phyloP scores from a whole-genome alignment of 257 asterid species.

The Schizonepeta tenuifolia region DNA sequence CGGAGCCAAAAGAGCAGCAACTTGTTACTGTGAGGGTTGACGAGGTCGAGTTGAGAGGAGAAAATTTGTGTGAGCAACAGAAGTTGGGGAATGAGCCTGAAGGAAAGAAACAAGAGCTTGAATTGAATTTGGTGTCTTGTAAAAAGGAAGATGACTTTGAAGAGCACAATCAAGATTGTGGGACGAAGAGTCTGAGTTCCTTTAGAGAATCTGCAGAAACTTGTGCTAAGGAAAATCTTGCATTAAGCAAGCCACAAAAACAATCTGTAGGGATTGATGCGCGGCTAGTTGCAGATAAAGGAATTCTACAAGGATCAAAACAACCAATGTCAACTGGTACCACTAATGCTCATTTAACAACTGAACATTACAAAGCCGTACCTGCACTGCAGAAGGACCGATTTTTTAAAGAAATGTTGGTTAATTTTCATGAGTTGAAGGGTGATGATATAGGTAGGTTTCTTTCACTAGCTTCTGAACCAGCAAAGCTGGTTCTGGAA shows the following conservation, averaged over 20 bases:
- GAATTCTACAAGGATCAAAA: slow-evolving; percentile 26
- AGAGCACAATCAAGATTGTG: slow-evolving; percentile 27
- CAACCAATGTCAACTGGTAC: slow-evolving; percentile 26
- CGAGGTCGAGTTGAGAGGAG: slow-evolving; percentile 24
- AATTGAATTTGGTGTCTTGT: slow-evolving; percentile 2
- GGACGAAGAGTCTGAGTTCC: slow-evolving; percentile 29
- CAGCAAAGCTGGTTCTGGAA: slow-evolving; percentile 54
- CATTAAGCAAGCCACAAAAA: slow-evolving; percentile 31
- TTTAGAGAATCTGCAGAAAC: slow-evolving; percentile 19
- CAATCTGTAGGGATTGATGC: slow-evolving; percentile 27
- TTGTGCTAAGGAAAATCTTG: slow-evolving; percentile 22
- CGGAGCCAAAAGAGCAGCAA: slow-evolving; percentile 25
- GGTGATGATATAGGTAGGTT: slow-evolving; percentile 38
- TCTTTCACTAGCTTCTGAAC: slow-evolving; percentile 46
- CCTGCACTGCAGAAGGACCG: slow-evolving; percentile 28
- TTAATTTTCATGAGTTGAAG: slow-evolving; percentile 35
- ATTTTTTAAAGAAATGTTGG: slow-evolving; percentile 25
- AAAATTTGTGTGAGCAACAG: slow-evolving; percentile 7
- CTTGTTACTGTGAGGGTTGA: slow-evolving; percentile 18
- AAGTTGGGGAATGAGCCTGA: slow-evolving; percentile 27
- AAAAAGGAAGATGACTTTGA: slow-evolving; percentile 11
- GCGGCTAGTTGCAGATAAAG: slow-evolving; percentile 18
- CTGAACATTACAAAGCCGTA: slow-evolving; percentile 27
- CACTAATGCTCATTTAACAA: slow-evolving; percentile 20
- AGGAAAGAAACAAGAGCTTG: slow-evolving; percentile 27